These are phyloP conservation scores for Spongospora subterranea DNA, from an alignment of 208 protist species.

Conservation along the genomic window DNA sequence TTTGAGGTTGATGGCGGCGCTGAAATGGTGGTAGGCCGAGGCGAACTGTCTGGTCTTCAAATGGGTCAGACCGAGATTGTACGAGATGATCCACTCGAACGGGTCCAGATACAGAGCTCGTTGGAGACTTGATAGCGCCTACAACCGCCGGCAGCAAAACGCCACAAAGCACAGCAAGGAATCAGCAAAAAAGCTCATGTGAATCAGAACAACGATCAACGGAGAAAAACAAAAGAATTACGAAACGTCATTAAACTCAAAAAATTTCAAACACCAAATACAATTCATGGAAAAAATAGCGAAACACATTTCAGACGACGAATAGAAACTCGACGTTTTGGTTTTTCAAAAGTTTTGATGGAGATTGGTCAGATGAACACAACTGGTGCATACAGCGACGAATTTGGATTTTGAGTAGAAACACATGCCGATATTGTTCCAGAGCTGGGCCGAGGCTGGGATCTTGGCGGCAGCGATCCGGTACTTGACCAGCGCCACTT, in stretches of 20 bases:
- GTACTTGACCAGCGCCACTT: conserved; percentile 93
- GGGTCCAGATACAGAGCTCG: conserved; percentile 87
- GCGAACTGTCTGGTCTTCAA: conserved; percentile 76
- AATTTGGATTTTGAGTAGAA: conserved; percentile 88
- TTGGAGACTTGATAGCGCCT: conserved; percentile 91
- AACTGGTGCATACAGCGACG: not conserved
- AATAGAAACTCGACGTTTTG: no score
- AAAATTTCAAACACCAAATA: no score
- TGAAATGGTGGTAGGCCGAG: conserved; percentile 92
- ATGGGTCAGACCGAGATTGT: conserved; percentile 87
- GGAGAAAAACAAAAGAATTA: no score
- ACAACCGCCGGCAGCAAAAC: conserved; percentile 56
- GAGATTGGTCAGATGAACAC: not conserved
- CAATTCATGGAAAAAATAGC: no score
- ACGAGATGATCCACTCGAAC: conserved; percentile 93
- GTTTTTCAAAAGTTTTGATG: conserved; percentile 66
- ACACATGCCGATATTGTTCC: conserved; percentile 97
- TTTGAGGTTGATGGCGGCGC: conserved; percentile 86
- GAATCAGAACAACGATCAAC: no score
- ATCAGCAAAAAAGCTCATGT: no score
- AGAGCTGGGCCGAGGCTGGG: conserved; percentile 89
- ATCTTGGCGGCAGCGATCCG: conserved; percentile 82
- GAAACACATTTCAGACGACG: no score
- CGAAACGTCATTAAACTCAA: no score
- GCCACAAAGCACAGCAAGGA: no score